Base-by-base conservation (phyloP, 2,329 filamentous ascomycete species). In the Escovopsis weberi region DNA sequence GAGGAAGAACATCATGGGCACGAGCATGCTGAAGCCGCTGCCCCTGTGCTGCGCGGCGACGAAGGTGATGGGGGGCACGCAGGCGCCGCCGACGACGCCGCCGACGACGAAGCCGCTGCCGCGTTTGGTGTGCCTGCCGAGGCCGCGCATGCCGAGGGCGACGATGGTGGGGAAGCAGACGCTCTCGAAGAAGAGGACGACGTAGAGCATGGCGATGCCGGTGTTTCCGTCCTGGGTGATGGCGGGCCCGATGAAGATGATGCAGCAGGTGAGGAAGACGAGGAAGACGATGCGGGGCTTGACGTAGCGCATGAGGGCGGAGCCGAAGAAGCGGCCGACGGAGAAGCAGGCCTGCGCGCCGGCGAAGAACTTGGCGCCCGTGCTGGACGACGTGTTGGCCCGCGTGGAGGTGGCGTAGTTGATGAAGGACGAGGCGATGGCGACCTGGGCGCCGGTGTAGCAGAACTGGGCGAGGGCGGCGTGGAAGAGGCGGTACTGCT, bases 131-230 rank as follows among this genome's bases (percentile, higher is more conserved):
- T 89, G 80, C 15, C 78, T 73, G 6, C 85, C 84, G 1, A 87
- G 68, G 2, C 82, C 82, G 19, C 81, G 73, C 66, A 86, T 85
- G 8, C 81, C 81, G 3, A 88, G 68, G 4, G 82, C 82, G 28
- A 89, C 77, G 53, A 89, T 86, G 15, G 82, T 87, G 0, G 84
- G 83, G 66, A 88, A 89, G 59, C 80, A 82, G 54, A 85, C 82
- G 4, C 75, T 80, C 61, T 85, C 84, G 60, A 88, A 88, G 66
- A 88, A 86, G 23, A 87, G 68, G 6, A 80, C 75, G 9, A 83
- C 48, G 58, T 77, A 83, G 28, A 86, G 70, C 68, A 85, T 77
- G 5, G 68, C 64, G 47, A 77, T 62, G 37, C 70, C 71, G 0
- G 58, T 58, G 48, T 67, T 64, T n/a, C 62, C 66, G 10, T 58